These are phyloP conservation scores for Aegilops sharonensis DNA, from an alignment of 176 grass and related monocot genomes.

Conservation along the genomic window DNA sequence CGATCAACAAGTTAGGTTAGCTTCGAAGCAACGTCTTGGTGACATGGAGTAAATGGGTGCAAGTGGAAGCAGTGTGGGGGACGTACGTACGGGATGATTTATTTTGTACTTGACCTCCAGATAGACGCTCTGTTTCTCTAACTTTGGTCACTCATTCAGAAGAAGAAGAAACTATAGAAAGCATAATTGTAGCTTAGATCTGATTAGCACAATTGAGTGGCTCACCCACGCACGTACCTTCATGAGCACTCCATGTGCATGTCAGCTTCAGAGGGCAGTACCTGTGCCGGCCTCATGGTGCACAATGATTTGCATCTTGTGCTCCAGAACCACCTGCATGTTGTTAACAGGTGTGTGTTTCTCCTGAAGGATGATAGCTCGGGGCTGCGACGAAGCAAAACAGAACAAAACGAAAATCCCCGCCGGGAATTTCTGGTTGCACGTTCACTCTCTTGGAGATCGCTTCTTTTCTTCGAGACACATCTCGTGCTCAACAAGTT, in stretches of 20 bases:
- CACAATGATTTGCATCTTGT: background rate
- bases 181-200: conserved; percentile 8
- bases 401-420: background rate
- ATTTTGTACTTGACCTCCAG: background rate
- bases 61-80: background rate
- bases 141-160: background rate
- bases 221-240: background rate
- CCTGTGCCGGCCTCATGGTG: background rate
- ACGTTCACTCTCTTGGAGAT: background rate
- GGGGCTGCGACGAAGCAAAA: background rate
- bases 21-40: conserved; percentile 24
- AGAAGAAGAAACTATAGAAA: background rate
- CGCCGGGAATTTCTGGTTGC: background rate
- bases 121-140: background rate
- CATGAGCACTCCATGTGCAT: background rate
- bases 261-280: background rate
- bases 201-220: background rate
- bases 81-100: background rate
- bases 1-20: conserved; percentile 1
- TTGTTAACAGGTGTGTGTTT: background rate
- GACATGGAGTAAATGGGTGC: background rate
- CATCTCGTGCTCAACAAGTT: conserved; percentile 2
- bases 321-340: background rate
- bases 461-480: background rate
- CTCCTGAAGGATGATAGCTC: background rate